Percentiles rank a stretch among this genome's conserved stretches.
Conservation (phyloP, 2,329 filamentous ascomycete species). For the Xylaria sp. region DNA sequence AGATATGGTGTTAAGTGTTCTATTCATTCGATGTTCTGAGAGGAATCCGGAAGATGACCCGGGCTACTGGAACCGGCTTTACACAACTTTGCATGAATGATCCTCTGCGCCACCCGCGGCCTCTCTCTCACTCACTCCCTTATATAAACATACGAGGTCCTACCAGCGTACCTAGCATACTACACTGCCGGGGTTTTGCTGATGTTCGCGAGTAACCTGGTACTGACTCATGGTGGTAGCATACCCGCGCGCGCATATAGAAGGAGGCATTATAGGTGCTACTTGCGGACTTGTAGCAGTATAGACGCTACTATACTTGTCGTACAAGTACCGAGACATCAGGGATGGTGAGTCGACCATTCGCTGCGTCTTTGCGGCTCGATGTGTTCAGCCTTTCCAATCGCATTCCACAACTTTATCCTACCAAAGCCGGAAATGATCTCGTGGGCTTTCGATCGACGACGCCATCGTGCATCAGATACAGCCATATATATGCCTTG, state of each 20-base stretch:
- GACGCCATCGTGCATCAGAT: slow-evolving; percentile 1
- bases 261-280: slow-evolving; percentile 5
- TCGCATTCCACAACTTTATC: too few relatives aligned
- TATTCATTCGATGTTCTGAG: slow-evolving; percentile 14
- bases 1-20: slow-evolving; percentile 8
- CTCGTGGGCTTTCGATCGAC: neutral
- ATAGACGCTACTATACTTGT: neutral
- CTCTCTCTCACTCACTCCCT: slow-evolving; percentile 15
- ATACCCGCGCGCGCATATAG: slow-evolving; percentile 3
- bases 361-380: neutral
- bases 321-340: slow-evolving; percentile 1
- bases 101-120: slow-evolving; percentile 27
- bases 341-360: slow-evolving; percentile 1
- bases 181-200: neutral
- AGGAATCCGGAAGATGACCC: slow-evolving; percentile 16
- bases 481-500: slow-evolving; percentile 7
- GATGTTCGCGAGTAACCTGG: slow-evolving; percentile 5
- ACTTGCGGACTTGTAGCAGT: neutral
- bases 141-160: slow-evolving; percentile 18
- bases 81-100: slow-evolving; percentile 33
- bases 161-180: neutral
- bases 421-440: neutral
- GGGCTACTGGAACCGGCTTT: slow-evolving; percentile 24
- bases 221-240: slow-evolving; percentile 10
- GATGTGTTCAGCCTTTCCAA: neutral